These are phyloP conservation scores for Aethionema arabicum DNA, from an alignment of 345 rosid genomes.

Conservation along the genomic window DNA sequence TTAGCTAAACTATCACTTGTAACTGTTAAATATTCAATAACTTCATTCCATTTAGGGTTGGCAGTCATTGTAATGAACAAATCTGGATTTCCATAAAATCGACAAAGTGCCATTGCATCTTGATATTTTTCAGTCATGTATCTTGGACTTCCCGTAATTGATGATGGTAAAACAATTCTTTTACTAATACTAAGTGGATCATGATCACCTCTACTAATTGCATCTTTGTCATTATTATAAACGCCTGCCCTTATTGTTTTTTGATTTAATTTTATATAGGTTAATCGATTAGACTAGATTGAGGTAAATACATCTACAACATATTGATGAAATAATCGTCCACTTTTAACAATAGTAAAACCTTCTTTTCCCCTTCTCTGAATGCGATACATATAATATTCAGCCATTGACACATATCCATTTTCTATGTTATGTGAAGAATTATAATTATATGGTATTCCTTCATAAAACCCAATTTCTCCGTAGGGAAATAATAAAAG, in stretches of 20 bases:
- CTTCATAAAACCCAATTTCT: not conserved
- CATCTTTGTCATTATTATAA: not conserved
- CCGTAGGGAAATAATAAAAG: not conserved
- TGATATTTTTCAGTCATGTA: slow-evolving; percentile 3
- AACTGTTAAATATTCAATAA: not conserved
- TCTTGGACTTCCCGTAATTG: slow-evolving; percentile 17
- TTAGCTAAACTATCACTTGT: not conserved
- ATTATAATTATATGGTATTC: not conserved
- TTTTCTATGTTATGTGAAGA: not conserved
- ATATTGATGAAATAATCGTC: not conserved
- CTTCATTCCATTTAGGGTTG: slow-evolving; percentile 6
- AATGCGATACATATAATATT: not conserved
- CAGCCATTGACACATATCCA: not conserved
- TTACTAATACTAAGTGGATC: not conserved
- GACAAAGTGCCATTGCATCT: slow-evolving; percentile 9
- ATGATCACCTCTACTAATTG: not conserved
- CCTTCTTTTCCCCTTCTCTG: not conserved
- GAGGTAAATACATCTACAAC: not conserved
- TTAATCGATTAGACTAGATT: not conserved
- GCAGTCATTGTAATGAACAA: slow-evolving; percentile 8
- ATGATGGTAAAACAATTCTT: not conserved
- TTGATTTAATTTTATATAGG: too few species aligned
- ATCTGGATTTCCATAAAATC: not conserved
- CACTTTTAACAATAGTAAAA: not conserved
- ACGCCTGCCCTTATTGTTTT: too few species aligned